These are phyloP conservation scores for Annulohypoxylon truncatum DNA, from an alignment of 2,329 filamentous ascomycete genomes.

Conservation along the genomic window DNA sequence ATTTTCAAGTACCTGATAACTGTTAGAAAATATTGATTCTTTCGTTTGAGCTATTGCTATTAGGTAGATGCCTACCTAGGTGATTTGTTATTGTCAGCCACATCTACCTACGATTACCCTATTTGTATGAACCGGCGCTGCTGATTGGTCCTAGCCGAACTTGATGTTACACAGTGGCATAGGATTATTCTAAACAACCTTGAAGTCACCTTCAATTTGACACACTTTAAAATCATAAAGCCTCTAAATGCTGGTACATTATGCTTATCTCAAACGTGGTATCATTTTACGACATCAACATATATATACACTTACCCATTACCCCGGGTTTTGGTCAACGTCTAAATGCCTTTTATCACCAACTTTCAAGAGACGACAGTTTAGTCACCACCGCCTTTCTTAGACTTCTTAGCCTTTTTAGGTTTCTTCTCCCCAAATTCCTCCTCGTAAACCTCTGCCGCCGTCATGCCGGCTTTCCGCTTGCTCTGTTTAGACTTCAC, in stretches of 20 bases:
- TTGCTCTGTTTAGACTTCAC: constrained; percentile 78
- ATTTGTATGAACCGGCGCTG: not conserved
- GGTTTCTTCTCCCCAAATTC: constrained; percentile 63
- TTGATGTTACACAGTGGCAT: not conserved
- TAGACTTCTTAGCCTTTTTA: constrained; percentile 64
- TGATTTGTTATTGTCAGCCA: not conserved
- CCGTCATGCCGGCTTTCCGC: constrained; percentile 73
- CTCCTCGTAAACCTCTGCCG: constrained; percentile 72
- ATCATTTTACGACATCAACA: constrained; percentile 24
- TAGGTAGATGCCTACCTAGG: no score
- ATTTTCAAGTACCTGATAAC: no score
- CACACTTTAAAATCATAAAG: not conserved
- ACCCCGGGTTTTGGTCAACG: not conserved
- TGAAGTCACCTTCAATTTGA: not conserved
- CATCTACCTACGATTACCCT: not conserved
- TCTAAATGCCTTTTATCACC: constrained; percentile 2
- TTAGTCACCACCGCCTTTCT: constrained; percentile 55
- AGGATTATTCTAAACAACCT: not conserved
- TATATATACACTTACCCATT: constrained; percentile 27
- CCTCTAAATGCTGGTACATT: not conserved
- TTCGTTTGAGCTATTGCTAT: no score
- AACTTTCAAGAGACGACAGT: not conserved
- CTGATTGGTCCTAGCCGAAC: not conserved
- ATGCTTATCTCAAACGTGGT: constrained; percentile 15
- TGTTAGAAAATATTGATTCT: no score